Conservation (phyloP, 257 asterid species). For the Galeopsis tetrahit region DNA sequence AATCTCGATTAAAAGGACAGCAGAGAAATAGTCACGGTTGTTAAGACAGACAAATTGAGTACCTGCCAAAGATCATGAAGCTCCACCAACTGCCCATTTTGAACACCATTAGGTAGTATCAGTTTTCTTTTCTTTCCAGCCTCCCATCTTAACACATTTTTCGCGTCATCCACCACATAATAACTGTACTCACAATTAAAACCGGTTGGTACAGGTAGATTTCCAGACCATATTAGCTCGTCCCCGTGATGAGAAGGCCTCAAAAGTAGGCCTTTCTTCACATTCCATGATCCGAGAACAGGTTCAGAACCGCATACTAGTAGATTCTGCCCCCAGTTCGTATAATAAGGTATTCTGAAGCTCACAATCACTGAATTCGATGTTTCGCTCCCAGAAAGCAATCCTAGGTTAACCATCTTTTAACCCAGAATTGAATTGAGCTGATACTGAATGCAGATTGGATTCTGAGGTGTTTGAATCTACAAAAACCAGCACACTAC, state of each 20-base stretch:
- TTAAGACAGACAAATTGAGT: conserved; percentile 14
- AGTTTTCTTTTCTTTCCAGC: conserved; percentile 79
- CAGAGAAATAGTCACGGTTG: background rate
- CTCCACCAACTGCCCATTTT: conserved; percentile 71
- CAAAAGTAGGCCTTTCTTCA: conserved; percentile 82
- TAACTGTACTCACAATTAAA: conserved; percentile 79
- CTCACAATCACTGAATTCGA: conserved; percentile 61
- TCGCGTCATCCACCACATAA: conserved; percentile 83
- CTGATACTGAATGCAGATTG: conserved; percentile 7
- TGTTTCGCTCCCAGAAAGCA: conserved; percentile 52
- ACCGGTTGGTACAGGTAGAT: conserved; percentile 58
- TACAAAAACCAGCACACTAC: conserved; percentile 17
- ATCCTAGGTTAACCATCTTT: conserved; percentile 67
- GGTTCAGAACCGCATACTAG: conserved; percentile 89
- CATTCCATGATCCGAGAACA: conserved; percentile 87
- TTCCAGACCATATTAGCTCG: conserved; percentile 89
- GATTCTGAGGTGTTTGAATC: conserved; percentile 28
- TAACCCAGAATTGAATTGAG: conserved; percentile 12
- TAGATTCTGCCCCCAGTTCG: conserved; percentile 92
- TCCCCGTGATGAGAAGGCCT: conserved; percentile 81
- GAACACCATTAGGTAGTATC: conserved; percentile 61
- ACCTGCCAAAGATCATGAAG: conserved; percentile 99
- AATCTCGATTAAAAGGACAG: background rate
- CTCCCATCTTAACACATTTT: conserved; percentile 78
- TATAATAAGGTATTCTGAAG: conserved; percentile 83